These are phyloP conservation scores for Neovahlkampfia damariscottae DNA, from an alignment of 78 protist genomes.

Conservation along the genomic window DNA sequence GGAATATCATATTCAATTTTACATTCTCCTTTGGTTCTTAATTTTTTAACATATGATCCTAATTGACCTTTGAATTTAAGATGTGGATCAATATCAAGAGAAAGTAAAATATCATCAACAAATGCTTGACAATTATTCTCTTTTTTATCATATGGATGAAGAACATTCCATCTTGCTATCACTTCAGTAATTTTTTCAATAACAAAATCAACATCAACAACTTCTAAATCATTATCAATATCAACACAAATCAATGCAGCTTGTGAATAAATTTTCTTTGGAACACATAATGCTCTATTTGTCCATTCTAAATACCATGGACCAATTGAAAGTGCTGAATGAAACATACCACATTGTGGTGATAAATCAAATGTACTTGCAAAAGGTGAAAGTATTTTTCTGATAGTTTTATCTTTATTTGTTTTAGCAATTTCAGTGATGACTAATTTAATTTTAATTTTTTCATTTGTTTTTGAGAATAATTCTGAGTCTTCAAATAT, in stretches of 20 bases:
- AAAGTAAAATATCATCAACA: neutral
- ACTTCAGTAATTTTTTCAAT: neutral
- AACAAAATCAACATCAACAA: neutral
- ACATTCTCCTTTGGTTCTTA: neutral
- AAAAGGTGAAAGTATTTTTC: neutral
- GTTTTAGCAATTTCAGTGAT: neutral
- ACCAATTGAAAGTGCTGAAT: neutral
- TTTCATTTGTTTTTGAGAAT: too few species aligned
- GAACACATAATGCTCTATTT: neutral
- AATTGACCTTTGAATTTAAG: neutral
- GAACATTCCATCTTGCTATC: neutral
- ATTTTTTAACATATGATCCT: neutral
- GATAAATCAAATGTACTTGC: neutral
- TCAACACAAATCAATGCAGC: neutral
- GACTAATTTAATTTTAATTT: neutral
- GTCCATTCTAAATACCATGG: neutral
- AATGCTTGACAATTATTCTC: neutral
- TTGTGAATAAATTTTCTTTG: neutral
- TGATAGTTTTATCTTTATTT: neutral
- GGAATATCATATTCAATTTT: neutral
- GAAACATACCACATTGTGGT: neutral
- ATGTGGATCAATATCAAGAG: neutral
- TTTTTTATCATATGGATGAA: neutral
- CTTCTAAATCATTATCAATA: neutral
- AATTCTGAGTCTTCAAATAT: too few species aligned